Evolutionary conservation across 2,329 filamentous ascomycete genomes (phyloP).

Genomic region (Nigrospora osmanthi): DNA sequence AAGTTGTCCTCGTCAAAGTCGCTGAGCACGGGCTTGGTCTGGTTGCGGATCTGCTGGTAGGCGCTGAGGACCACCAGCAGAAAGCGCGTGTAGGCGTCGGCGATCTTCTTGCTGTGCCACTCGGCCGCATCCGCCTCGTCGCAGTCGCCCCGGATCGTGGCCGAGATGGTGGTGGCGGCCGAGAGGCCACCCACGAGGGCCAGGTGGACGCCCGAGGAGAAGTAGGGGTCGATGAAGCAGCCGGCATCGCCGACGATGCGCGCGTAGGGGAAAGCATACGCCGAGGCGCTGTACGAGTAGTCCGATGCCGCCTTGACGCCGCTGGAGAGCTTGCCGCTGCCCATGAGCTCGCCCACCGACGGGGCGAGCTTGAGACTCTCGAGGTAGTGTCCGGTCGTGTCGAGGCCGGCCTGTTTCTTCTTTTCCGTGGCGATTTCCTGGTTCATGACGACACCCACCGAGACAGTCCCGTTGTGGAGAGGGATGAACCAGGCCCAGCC

Average conservation of each 20-base stretch:
- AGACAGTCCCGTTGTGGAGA: slow-evolving; percentile 35
- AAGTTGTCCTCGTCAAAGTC: slow-evolving; percentile 34
- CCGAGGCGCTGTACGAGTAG: slow-evolving; percentile 33
- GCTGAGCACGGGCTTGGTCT: slow-evolving; percentile 28
- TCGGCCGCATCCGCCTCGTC: slow-evolving; percentile 24
- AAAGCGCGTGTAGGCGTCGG: slow-evolving; percentile 38
- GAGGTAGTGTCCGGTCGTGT: slow-evolving; percentile 23
- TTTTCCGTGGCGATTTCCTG: slow-evolving; percentile 26
- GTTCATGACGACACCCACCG: slow-evolving; percentile 33
- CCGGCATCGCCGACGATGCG: slow-evolving; percentile 38
- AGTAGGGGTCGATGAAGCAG: slow-evolving; percentile 40
- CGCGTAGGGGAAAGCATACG: slow-evolving; percentile 28
- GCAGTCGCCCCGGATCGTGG: slow-evolving; percentile 26
- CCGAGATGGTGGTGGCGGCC: slow-evolving; percentile 34
- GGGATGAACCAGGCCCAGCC: slow-evolving; percentile 45
- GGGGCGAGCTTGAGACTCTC: slow-evolving; percentile 23
- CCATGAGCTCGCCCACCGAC: slow-evolving; percentile 3
- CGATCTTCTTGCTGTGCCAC: slow-evolving; percentile 35
- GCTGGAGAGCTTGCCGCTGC: slow-evolving; percentile 21
- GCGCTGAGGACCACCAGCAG: slow-evolving; percentile 27
- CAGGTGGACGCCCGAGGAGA: slow-evolving; percentile 39
- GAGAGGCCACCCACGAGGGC: slow-evolving; percentile 33
- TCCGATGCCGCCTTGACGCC: slow-evolving; percentile 34
- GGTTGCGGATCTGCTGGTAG: slow-evolving; percentile 28
- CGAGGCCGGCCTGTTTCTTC: slow-evolving; percentile 20